Conservation (phyloP, 495 filamentous ascomycete species). For the Aspergillus ellipticus region DNA sequence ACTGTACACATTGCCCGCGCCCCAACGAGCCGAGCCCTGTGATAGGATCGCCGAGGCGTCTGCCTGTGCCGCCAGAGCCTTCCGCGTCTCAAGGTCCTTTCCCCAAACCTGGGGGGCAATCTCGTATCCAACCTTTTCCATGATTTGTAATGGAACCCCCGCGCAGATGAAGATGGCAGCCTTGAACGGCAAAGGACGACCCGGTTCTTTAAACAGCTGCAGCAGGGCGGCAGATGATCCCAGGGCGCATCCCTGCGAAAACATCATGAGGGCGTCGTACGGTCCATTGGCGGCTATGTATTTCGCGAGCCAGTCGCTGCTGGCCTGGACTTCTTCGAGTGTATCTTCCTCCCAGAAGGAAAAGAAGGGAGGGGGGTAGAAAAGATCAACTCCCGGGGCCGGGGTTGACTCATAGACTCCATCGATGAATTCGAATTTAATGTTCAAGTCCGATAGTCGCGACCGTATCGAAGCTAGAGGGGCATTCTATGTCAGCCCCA, state of each 20-base stretch:
- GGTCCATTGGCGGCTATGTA: constrained; percentile 49
- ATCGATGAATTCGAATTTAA: constrained; percentile 56
- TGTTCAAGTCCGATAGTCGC: constrained; percentile 28
- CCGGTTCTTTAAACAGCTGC: constrained; percentile 32
- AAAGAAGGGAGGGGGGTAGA: constrained; percentile 48
- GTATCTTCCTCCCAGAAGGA: constrained; percentile 44
- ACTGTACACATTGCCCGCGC: constrained; percentile 18
- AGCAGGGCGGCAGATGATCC: constrained; percentile 43
- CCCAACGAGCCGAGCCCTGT: constrained; percentile 28
- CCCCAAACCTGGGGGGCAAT: constrained; percentile 41
- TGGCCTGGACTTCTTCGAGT: constrained; percentile 30
- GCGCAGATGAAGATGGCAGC: constrained; percentile 60
- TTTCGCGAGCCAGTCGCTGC: constrained; percentile 44
- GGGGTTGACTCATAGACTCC: constrained; percentile 40
- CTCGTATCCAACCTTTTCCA: constrained; percentile 48
- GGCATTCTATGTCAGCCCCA: neutral
- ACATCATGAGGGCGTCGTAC: constrained; percentile 59
- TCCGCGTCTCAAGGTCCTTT: constrained; percentile 28
- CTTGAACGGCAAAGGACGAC: constrained; percentile 48
- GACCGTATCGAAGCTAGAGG: constrained; percentile 39
- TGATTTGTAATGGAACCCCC: constrained; percentile 42
- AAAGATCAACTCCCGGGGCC: constrained; percentile 51
- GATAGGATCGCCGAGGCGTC: constrained; percentile 25
- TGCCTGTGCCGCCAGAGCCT: constrained; percentile 27
- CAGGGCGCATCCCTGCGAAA: constrained; percentile 56